Conservation (phyloP, 2,329 filamentous ascomycete species). For the Neonectria sp. region DNA sequence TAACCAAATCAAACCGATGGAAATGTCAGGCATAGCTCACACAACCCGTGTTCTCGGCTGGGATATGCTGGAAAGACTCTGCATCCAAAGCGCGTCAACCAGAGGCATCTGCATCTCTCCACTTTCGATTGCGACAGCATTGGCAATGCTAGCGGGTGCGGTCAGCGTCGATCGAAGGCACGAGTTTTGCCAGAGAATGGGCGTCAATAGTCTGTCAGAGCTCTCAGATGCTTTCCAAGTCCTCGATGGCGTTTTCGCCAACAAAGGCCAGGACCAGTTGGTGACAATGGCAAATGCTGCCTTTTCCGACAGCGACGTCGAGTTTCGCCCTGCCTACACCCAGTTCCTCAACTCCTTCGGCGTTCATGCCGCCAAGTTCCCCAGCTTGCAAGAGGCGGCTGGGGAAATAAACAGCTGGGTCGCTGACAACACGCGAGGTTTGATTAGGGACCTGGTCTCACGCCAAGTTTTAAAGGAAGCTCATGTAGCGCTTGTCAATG, state of each 20-base stretch:
- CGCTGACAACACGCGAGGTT: conserved; percentile 3
- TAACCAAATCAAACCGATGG: too few species aligned
- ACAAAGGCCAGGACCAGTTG: background rate
- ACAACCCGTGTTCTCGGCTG: background rate
- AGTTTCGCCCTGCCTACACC: background rate
- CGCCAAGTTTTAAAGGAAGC: background rate
- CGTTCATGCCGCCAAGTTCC: background rate
- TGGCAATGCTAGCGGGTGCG: conserved; percentile 1
- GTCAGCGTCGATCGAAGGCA: background rate
- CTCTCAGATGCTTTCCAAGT: background rate
- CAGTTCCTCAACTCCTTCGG: conserved; percentile 9
- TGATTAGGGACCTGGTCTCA: conserved; percentile 4
- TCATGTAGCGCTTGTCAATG: background rate
- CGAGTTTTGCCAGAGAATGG: background rate
- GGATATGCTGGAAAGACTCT: conserved; percentile 4
- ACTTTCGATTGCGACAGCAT: background rate
- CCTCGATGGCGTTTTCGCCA: background rate
- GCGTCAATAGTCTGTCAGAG: background rate
- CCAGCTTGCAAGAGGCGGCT: background rate
- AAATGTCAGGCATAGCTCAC: background rate
- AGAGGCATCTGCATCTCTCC: background rate
- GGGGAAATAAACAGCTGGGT: conserved; percentile 2
- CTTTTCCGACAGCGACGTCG: background rate
- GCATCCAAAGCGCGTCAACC: background rate
- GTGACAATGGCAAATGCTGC: conserved; percentile 2